A percentile compares a stretch with the other conserved stretches of the same genome.
phyloP scores from a whole-genome alignment of 805 yeast species.

The Zygosaccharomyces bisporus region DNA sequence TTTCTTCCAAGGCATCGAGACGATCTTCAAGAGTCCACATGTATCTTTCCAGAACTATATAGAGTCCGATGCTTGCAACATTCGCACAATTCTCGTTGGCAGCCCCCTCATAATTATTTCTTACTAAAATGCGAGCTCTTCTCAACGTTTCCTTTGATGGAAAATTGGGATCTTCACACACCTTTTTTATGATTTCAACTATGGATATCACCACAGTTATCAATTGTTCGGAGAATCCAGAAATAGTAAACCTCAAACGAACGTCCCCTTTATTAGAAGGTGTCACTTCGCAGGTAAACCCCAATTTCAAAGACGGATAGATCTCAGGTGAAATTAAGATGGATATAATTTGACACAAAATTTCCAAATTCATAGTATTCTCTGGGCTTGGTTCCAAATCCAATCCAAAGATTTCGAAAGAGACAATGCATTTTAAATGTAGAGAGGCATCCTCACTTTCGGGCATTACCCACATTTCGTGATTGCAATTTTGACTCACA shows the following conservation, averaged over 20 bases:
- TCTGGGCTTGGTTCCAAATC: slow-evolving; percentile 35
- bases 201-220: slow-evolving; percentile 36
- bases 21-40: slow-evolving; percentile 55
- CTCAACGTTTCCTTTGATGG: slow-evolving; percentile 39
- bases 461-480: slow-evolving; percentile 52
- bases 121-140: slow-evolving; percentile 45
- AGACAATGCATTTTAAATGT: slow-evolving; percentile 38
- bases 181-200: slow-evolving; percentile 30
- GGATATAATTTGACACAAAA: slow-evolving; percentile 48
- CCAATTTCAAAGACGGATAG: slow-evolving; percentile 53
- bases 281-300: slow-evolving; percentile 53
- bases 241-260: slow-evolving; percentile 48
- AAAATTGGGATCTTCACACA: slow-evolving; percentile 18
- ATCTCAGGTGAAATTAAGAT: slow-evolving; percentile 39
- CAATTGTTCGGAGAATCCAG: slow-evolving; percentile 49
- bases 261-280: slow-evolving; percentile 55
- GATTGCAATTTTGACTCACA: slow-evolving; percentile 32
- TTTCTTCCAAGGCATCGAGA: slow-evolving; percentile 50
- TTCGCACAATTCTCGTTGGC: slow-evolving; percentile 44
- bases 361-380: slow-evolving; percentile 48
- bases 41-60: slow-evolving; percentile 52
- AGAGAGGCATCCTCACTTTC: slow-evolving; percentile 32
- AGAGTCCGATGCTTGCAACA: slow-evolving; percentile 47
- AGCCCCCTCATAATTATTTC: slow-evolving; percentile 46
- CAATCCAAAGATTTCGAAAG: slow-evolving; percentile 44